phyloP scores from a whole-genome alignment of 805 yeast genomes.

The Wickerhamiella azyma region DNA sequence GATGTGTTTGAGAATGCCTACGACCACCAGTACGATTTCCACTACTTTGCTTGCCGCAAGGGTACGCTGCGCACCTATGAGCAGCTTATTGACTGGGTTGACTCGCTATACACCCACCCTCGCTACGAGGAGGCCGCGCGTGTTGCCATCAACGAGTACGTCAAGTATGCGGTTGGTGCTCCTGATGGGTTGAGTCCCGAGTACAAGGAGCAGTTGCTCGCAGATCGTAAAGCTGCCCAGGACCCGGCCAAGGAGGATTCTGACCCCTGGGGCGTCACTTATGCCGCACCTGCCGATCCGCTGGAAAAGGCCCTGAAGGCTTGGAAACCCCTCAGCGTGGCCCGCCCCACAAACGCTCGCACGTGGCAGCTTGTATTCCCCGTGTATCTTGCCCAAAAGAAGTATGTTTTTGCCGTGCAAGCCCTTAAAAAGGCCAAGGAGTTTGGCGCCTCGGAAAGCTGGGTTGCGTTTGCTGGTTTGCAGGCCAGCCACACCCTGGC shows the following conservation, averaged over 20 bases:
- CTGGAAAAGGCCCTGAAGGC: slow-evolving; percentile 31
- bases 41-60: slow-evolving; percentile 75
- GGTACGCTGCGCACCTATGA: slow-evolving; percentile 82
- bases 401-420: slow-evolving; percentile 40
- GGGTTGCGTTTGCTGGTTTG: slow-evolving; percentile 24
- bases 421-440: slow-evolving; percentile 34
- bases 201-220: slow-evolving; percentile 26
- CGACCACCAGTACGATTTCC: slow-evolving; percentile 89
- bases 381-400: slow-evolving; percentile 32
- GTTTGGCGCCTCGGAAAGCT: slow-evolving; percentile 23
- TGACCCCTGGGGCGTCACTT: slow-evolving; percentile 39
- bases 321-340: slow-evolving; percentile 26
- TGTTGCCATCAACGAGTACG: slow-evolving; percentile 48
- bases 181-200: slow-evolving; percentile 22
- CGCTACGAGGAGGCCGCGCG: slow-evolving; percentile 54
- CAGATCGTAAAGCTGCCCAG: slow-evolving; percentile 21
- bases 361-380: slow-evolving; percentile 36
- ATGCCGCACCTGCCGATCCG: slow-evolving; percentile 28
- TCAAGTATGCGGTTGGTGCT: slow-evolving; percentile 26
- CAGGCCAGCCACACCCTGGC: slow-evolving; percentile 26
- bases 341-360: slow-evolving; percentile 21
- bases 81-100: slow-evolving; percentile 72
- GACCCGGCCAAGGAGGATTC: slow-evolving; percentile 13
- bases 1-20: slow-evolving; percentile 56
- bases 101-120: slow-evolving; percentile 53